Evolutionary conservation across 106 monocot species (phyloP), one percentile per base, ranked within the genome.

Genomic region (Gastrodia elata): DNA sequence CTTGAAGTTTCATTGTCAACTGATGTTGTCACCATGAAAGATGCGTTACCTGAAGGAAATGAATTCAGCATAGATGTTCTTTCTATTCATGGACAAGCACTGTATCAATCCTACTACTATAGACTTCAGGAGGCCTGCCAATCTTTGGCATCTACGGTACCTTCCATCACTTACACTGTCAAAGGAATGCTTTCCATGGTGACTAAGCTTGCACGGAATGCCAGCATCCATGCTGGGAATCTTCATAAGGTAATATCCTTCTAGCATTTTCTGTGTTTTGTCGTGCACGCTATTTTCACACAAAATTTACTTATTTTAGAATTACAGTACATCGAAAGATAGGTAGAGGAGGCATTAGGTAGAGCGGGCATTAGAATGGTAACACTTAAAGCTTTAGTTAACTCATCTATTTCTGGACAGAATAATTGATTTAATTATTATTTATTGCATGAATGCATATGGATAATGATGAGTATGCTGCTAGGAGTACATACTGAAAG

Each of bases 161-260:
- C 91, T 64, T 85, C 83, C 39, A 48, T 93, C 34, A 82, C 77
- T 24, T 71, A 39, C 65, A 68, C 68, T 73, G 86, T 79, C 44
- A 85, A 88, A 72, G 85, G 91, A 39, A 67, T 98, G 57, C 81
- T 87, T 71, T 72, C 86, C 43, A 81, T 85, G 83, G 41, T 98
- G 59, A 88, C 72, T 58, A 93, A 85, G 73, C 98, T 98, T 85
- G 91, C 86, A 64, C 84, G 83, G 27, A 48, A 80, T 75, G 84
- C 98, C 65, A 85, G 87, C 75, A 73, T 83, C 2, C 98, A 93
- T 85, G 90, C 98, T 43, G 88, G 93, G 64, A 98, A 89, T 79
- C 88, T 98, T 74, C 93, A 93, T 72, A 93, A 93, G 75, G 98
- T 98, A 74, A n/a, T 4, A 61, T 61, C 32, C 61, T 61, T 32